Evolutionary conservation across 2,329 filamentous ascomycete species (phyloP).

Genomic region (Cladosporium sp.): DNA sequence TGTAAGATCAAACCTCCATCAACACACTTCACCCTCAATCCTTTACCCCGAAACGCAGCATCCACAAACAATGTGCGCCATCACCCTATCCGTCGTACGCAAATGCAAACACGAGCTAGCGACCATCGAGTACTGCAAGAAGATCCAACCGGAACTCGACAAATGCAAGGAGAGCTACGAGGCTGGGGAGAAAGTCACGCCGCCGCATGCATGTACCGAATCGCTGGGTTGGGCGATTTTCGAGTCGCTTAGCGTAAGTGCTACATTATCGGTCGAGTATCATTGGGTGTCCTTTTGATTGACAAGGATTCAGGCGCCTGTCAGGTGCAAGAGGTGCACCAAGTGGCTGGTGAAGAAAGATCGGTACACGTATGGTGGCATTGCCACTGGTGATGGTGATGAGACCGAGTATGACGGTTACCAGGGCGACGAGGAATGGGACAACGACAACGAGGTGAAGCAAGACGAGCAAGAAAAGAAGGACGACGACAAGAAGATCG

Average conservation of each 20-base stretch:
- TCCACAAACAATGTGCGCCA: conserved; percentile 4
- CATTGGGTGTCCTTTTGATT: no score
- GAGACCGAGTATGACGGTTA: no score
- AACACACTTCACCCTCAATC: not conserved
- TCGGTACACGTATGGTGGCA: not conserved
- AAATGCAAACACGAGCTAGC: conserved; percentile 10
- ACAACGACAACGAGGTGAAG: no score
- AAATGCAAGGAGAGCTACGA: not conserved
- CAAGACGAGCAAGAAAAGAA: no score
- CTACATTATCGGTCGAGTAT: no score
- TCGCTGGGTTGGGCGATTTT: conserved; percentile 13
- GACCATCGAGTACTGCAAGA: conserved; percentile 7
- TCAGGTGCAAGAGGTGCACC: conserved; percentile 9
- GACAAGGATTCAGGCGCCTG: conserved; percentile 10
- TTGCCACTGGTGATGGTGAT: not conserved
- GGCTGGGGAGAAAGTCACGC: not conserved
- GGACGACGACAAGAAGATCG: no score
- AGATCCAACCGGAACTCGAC: not conserved
- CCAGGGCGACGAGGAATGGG: no score
- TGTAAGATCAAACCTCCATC: no score
- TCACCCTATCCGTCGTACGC: conserved; percentile 3
- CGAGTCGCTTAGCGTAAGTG: not conserved
- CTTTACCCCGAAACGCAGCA: no score
- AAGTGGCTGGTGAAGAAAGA: conserved; percentile 2
- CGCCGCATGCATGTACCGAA: conserved; percentile 3